Conservation (phyloP, 345 rosid genomes). For the Citrus australasica region DNA sequence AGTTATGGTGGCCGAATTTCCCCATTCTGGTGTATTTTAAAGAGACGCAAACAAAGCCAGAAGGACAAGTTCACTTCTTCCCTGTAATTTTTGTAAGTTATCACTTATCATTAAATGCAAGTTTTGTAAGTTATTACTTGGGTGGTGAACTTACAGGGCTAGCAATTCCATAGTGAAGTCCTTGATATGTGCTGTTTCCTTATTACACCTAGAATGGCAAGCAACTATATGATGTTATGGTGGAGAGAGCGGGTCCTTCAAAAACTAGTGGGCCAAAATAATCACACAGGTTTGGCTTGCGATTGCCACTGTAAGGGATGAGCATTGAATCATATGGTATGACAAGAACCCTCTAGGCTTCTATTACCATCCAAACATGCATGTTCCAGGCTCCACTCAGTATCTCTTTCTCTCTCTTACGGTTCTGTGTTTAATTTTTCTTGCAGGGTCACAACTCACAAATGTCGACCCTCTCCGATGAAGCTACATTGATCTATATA, state of each 20-base stretch:
- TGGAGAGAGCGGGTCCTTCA: constrained; percentile 71
- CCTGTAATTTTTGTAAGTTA: constrained; percentile 73
- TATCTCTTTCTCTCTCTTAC: background rate
- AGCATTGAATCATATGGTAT: background rate
- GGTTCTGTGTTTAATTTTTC: background rate
- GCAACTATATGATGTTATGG: constrained; percentile 71
- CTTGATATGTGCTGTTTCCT: background rate
- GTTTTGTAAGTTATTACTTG: background rate
- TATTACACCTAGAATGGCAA: constrained; percentile 48
- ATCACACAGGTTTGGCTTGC: constrained; percentile 10
- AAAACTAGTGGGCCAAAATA: constrained; percentile 57
- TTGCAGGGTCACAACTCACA: background rate
- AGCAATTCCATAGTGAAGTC: background rate
- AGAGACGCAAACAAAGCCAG: constrained; percentile 70
- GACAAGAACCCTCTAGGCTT: background rate
- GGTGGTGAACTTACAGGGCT: background rate
- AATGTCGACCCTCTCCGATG: background rate
- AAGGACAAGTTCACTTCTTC: constrained; percentile 86
- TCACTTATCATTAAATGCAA: background rate
- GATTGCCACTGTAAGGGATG: background rate
- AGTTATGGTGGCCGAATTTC: constrained; percentile 82
- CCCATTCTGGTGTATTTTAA: constrained; percentile 72
- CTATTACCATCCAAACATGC: background rate
- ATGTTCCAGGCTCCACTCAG: background rate
- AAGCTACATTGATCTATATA: background rate